Evolutionary conservation across 1,139 yeast genomes (phyloP).

Genomic region (Geotrichum aggregatum): DNA sequence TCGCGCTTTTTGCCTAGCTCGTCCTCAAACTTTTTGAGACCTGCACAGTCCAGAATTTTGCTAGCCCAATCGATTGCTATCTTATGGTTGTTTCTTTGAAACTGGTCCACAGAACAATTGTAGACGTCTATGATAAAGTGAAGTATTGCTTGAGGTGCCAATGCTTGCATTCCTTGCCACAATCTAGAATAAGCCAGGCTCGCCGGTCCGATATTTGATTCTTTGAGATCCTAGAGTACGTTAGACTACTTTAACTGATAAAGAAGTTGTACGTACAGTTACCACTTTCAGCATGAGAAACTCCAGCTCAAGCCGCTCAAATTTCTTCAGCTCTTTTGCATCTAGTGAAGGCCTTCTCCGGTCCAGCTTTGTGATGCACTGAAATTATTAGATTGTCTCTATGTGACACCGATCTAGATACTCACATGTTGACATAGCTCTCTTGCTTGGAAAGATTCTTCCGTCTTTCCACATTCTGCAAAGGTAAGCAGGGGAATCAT

Average conservation of each 20-base stretch:
- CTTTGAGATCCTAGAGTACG: conserved; percentile 12
- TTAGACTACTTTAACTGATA: background rate
- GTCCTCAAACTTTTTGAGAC: background rate
- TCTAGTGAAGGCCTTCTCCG: conserved; percentile 4
- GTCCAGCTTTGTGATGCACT: conserved; percentile 16
- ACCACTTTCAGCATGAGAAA: conserved; percentile 13
- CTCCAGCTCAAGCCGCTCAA: conserved; percentile 13
- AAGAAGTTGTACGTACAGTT: conserved; percentile 4
- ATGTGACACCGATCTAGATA: background rate
- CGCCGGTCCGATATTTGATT: conserved; percentile 11
- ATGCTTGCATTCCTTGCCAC: background rate
- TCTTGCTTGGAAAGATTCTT: conserved; percentile 14
- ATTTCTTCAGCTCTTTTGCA: background rate
- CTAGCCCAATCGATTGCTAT: conserved; percentile 18
- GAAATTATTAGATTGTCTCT: background rate
- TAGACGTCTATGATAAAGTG: conserved; percentile 17
- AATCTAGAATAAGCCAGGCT: conserved; percentile 11
- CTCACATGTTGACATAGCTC: conserved; percentile 18
- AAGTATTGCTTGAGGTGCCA: conserved; percentile 11
- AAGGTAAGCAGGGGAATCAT: background rate
- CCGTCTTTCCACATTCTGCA: conserved; percentile 15
- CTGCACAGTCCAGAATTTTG: conserved; percentile 12
- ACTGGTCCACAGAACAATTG: conserved; percentile 21
- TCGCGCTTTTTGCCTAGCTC: conserved; percentile 6
- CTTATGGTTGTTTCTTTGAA: conserved; percentile 2